Base-by-base conservation (phyloP, 1,139 yeast genomes). In the Yamadazyma diddensiae region DNA sequence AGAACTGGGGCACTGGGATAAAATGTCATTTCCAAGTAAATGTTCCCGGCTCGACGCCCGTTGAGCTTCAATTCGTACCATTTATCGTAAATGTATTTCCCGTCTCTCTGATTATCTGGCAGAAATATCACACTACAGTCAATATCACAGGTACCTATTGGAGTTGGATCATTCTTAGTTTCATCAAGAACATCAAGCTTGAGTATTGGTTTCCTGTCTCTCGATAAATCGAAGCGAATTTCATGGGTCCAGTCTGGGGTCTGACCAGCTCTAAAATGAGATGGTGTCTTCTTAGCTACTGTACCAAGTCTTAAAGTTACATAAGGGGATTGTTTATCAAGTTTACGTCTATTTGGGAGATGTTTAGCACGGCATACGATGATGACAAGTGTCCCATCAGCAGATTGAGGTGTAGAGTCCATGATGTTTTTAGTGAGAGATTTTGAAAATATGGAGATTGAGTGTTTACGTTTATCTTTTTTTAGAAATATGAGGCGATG, bases 311-410 rank as follows among this genome's bases (percentile, higher is more conserved):
- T 64, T 11, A 85, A 70, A 9, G 90, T 77, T 31, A 86, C 82
- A 57, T 84, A 87, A 1, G 96, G 97, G 41, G 86, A 82, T 57
- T 88, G 97, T 49, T 88, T 88, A 46, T 92, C 96, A 23, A 87
- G 63, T 37, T 81, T 84, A 26, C 92, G 67, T 39, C 90, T 63
- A 55, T 88, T 90, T 11, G 95, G 94, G 28, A 88, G 70, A 52
- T 88, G 92, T 47, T 74, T 76, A 3, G 82, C 86, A 35, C 79
- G 56, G 34, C 72, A 67, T 7, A 70, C 71, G 35, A 68, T 62
- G 14, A 70, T 57, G 12, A 69, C 68, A 21, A 70, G 50, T 2
- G 73, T 67, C 5, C 75, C 75, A 29, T 67, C 72, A 2, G 75
- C 75, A 5, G 71, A 49, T 17, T 57, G 64, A 36, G 21, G 30